phyloP scores from a whole-genome alignment of 23 red algal genomes.

The Gracilariopsis chorda region DNA sequence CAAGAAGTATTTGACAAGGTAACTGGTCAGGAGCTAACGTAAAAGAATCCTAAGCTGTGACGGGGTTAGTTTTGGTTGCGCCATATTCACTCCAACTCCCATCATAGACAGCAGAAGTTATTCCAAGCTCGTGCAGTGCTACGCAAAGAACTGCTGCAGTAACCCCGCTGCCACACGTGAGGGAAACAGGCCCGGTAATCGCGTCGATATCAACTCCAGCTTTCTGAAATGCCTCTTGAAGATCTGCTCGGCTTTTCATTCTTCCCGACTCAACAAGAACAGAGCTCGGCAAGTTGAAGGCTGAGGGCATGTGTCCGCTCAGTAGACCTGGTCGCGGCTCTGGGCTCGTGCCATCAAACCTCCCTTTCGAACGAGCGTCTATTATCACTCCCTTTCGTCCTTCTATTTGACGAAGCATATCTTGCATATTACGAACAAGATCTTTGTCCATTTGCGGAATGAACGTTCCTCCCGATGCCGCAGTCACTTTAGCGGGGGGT shows the following conservation, averaged over 20 bases:
- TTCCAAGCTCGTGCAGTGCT: constrained; percentile 73
- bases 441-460: neutral
- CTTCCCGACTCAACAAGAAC: constrained; percentile 21
- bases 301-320: constrained; percentile 72
- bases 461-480: neutral
- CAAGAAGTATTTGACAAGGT: constrained; percentile 18
- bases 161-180: constrained; percentile 87
- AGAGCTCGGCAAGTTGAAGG: constrained; percentile 57
- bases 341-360: constrained; percentile 70
- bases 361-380: constrained; percentile 77
- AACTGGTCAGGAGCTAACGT: constrained; percentile 1
- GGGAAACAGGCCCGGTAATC: constrained; percentile 14
- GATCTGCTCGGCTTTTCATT: constrained; percentile 21
- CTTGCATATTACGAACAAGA: constrained; percentile 41
- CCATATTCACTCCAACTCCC: constrained; percentile 90
- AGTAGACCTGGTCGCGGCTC: constrained; percentile 79
- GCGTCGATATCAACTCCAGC: constrained; percentile 11
- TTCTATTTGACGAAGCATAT: constrained; percentile 27
- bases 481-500: neutral
- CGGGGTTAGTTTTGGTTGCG: constrained; percentile 19
- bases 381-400: constrained; percentile 47
- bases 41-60: neutral
- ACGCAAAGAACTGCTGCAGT: constrained; percentile 78
- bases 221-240: constrained; percentile 31
- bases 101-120: constrained; percentile 74